phyloP scores from a whole-genome alignment of 1,284 basidiomycete species.

The Tylopilus sp. region DNA sequence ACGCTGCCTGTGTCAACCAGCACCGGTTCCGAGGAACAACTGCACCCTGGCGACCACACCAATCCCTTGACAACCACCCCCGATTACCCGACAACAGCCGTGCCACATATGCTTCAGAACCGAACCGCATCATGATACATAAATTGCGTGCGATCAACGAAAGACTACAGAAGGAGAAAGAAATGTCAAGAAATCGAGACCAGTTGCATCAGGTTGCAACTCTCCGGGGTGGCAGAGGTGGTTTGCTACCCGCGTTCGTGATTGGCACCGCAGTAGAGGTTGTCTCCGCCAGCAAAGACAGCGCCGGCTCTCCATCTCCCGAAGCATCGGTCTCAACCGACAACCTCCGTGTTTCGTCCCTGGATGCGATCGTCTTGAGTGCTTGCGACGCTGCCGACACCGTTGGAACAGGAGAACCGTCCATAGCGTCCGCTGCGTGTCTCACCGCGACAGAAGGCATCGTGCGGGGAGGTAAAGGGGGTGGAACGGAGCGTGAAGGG shows the following conservation, averaged over 20 bases:
- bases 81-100: not conserved
- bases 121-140: not conserved
- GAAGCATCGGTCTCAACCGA: constrained; percentile 18
- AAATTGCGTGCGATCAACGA: not conserved
- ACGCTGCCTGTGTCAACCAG: too few species aligned
- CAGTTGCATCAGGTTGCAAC: constrained; percentile 10
- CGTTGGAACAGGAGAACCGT: constrained; percentile 20
- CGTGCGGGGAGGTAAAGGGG: constrained; percentile 59
- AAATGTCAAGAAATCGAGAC: not conserved
- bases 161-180: constrained; percentile 2
- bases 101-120: not conserved
- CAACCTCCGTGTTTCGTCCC: constrained; percentile 38
- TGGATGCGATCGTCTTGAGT: constrained; percentile 52
- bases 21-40: not conserved
- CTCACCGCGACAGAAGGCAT: constrained; percentile 30
- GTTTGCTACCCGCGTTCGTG: constrained; percentile 22
- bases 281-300: constrained; percentile 1
- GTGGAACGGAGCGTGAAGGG: constrained; percentile 30
- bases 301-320: constrained; percentile 3
- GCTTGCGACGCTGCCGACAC: constrained; percentile 47
- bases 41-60: not conserved
- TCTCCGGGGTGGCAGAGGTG: constrained; percentile 38
- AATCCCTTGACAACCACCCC: not conserved
- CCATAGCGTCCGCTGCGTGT: constrained; percentile 28
- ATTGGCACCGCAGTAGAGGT: constrained; percentile 13